Evolutionary conservation across 768 basidiomycete genomes (phyloP).

Genomic region (Leccinum uliginosum): DNA sequence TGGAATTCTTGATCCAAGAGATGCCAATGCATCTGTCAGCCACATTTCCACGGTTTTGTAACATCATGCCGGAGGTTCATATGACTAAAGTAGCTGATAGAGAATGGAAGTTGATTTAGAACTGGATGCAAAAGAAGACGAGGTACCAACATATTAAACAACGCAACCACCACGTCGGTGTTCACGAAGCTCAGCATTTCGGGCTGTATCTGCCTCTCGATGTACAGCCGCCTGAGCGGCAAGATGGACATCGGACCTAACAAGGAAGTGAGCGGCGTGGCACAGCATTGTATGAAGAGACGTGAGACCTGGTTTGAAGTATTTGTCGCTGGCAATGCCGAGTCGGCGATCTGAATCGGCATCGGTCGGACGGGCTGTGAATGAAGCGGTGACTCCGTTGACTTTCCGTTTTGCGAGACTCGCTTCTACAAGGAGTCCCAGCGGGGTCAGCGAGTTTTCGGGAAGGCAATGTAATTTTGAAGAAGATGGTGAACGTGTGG

Average conservation of each 20-base stretch:
- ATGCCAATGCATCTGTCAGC: conserved; percentile 66
- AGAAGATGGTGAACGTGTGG: conserved; percentile 39
- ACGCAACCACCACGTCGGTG: conserved; percentile 84
- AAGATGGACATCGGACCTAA: conserved; percentile 85
- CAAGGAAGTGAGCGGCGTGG: conserved; percentile 7
- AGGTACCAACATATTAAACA: conserved; percentile 80
- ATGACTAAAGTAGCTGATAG: conserved; percentile 65
- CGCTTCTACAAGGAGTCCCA: conserved; percentile 90
- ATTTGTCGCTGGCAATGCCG: conserved; percentile 81
- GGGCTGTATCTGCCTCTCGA: conserved; percentile 86
- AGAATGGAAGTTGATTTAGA: conserved; percentile 3
- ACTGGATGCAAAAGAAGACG: not conserved
- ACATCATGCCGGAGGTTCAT: conserved; percentile 52
- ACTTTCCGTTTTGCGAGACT: conserved; percentile 72
- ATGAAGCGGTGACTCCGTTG: conserved; percentile 40
- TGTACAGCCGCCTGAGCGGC: conserved; percentile 76
- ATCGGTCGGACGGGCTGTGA: conserved; percentile 36
- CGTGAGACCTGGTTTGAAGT: conserved; percentile 82
- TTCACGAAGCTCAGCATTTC: conserved; percentile 88
- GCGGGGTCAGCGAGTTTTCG: conserved; percentile 87
- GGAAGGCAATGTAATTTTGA: conserved; percentile 90
- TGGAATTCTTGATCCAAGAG: conserved; percentile 87
- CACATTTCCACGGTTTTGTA: not conserved
- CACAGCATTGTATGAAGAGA: not conserved
- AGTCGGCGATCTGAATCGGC: conserved; percentile 46